Base-by-base conservation (phyloP, 2,329 filamentous ascomycete species). In the Nothophoma quercina region DNA sequence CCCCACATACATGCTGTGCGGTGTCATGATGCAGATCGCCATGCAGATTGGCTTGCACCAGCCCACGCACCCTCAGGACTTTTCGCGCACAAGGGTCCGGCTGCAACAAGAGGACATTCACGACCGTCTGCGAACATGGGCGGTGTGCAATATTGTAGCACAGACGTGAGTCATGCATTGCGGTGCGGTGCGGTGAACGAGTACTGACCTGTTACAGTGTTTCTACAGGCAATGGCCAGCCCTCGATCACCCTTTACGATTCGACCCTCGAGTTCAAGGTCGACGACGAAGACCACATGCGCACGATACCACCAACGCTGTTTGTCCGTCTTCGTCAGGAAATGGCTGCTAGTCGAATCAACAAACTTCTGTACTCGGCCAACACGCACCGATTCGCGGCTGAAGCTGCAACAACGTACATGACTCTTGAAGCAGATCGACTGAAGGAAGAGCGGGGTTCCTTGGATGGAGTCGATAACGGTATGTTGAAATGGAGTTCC, bases 1-100 rank as follows among this genome's bases (percentile, higher is more conserved):
- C 62, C 89, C 89, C 2, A 93, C 90, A 1, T 91, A 93, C 69
- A 92, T 91, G 70, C 78, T 93, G 15, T 88, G 88, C 62, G 90
- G 90, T 44, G 85, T 91, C 56, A 91, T 93, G 88, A 92, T 93
- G 85, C 91, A 93, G 76, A 85, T 90, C 18, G 90, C 90, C 7
- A 92, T 91, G 60, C 89, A 91, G 60, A 91, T 93, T 62, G 90
- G 90, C 16, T 80, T 95, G 45, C 90, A 95, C 67, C 84, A 90
- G 39, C 90, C 90, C 10, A 91, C 88, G 47, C 87, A 93, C 70
- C 90, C 89, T 35, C 89, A 93, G 70, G 90, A 93, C 71, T 95
- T 93, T 71, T 91, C 89, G 1, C 80, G 89, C 41, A 87, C 89
- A 22, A 88, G 85, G 2, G 81, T 90, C 25, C 87, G 92, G 60